Conservation (phyloP, 805 yeast genomes). For the Clavispora santaluciae region DNA sequence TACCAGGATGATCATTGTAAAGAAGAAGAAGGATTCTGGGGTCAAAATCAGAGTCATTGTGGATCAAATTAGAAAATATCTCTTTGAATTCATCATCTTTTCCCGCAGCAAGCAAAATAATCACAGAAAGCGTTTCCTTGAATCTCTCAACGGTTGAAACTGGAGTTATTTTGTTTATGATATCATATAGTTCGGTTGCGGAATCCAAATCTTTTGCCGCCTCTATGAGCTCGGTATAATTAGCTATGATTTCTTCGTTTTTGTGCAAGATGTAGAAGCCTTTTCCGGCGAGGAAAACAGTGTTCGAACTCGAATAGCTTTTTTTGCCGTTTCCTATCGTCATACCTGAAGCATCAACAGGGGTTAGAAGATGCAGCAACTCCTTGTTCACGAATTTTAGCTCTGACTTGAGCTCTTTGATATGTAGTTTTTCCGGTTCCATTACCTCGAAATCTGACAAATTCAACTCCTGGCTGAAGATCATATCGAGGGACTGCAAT, state of each 20-base stretch:
- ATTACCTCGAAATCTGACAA: not conserved
- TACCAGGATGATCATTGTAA: not conserved
- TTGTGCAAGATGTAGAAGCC: not conserved
- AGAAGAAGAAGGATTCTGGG: slow-evolving; percentile 10
- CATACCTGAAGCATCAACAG: not conserved
- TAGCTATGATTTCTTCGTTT: not conserved
- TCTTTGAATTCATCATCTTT: not conserved
- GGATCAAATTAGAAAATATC: not conserved
- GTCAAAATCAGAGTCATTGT: not conserved
- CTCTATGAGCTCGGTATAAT: not conserved
- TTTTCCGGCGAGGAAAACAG: not conserved
- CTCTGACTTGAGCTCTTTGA: not conserved
- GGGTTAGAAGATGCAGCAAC: not conserved
- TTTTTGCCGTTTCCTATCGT: not conserved
- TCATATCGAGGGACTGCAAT: slow-evolving; percentile 20
- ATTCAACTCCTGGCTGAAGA: not conserved
- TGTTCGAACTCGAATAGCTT: not conserved
- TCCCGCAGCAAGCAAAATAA: not conserved
- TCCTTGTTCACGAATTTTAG: not conserved
- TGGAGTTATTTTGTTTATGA: not conserved
- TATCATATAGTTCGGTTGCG: not conserved
- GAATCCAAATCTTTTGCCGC: not conserved
- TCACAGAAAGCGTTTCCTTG: not conserved
- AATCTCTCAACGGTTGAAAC: not conserved
- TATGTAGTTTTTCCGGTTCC: not conserved